phyloP scores from a whole-genome alignment of 176 grass and related monocot species.

The Oryza meyeriana region DNA sequence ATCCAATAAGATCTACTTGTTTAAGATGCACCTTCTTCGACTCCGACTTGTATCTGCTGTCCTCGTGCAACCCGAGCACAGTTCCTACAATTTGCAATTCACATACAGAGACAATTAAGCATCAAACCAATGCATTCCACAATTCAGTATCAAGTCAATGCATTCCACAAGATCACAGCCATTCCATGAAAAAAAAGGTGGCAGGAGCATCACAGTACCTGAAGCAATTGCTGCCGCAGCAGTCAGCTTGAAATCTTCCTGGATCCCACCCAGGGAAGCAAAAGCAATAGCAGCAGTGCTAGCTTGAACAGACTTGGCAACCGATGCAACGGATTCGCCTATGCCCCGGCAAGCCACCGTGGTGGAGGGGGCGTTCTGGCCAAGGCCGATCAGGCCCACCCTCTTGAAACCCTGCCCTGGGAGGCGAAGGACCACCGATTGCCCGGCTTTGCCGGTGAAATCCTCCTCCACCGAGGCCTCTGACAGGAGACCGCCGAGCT shows the following conservation, averaged over 20 bases:
- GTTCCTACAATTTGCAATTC: slow-evolving; percentile 57
- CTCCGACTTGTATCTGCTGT: slow-evolving; percentile 92
- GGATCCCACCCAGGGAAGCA: slow-evolving; percentile 51
- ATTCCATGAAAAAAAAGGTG: neutral
- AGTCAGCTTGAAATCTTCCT: slow-evolving; percentile 52
- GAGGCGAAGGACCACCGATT: slow-evolving; percentile 74
- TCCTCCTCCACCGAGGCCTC: slow-evolving; percentile 83
- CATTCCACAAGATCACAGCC: neutral
- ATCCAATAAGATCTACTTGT: slow-evolving; percentile 75
- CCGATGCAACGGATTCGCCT: slow-evolving; percentile 62
- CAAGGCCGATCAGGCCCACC: slow-evolving; percentile 70
- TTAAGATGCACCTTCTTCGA: slow-evolving; percentile 79
- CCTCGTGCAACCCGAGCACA: slow-evolving; percentile 77
- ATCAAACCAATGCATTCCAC: neutral
- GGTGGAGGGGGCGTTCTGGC: slow-evolving; percentile 54
- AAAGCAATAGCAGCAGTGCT: slow-evolving; percentile 61
- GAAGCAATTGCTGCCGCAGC: slow-evolving; percentile 75
- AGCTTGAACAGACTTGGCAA: slow-evolving; percentile 85
- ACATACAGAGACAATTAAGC: slow-evolving; percentile 6
- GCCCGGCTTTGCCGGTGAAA: slow-evolving; percentile 80
- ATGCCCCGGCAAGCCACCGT: slow-evolving; percentile 49
- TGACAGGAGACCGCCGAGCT: slow-evolving; percentile 64
- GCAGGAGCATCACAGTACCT: slow-evolving; percentile 34
- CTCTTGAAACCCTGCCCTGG: slow-evolving; percentile 83
- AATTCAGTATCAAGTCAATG: slow-evolving; percentile 9